These are phyloP conservation scores for Paulownia fortunei DNA, from an alignment of 257 asterid genomes.

Conservation along the genomic window DNA sequence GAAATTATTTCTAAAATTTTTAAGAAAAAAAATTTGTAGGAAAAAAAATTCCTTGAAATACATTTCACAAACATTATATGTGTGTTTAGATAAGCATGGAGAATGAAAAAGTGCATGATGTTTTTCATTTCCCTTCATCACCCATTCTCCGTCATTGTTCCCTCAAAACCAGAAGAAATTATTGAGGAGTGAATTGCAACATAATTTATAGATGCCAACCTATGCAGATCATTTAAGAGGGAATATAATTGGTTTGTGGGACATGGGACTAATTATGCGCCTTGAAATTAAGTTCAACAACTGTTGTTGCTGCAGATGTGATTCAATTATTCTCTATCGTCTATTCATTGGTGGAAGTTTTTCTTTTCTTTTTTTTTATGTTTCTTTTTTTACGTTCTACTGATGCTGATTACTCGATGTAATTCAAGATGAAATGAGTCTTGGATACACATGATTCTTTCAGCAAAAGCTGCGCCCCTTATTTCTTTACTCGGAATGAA, in stretches of 20 bases:
- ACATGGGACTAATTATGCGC: background rate
- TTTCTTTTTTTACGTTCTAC: no score
- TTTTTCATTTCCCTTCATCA: no score
- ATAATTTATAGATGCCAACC: background rate
- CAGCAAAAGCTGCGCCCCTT: no score
- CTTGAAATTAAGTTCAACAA: background rate
- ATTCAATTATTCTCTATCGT: background rate
- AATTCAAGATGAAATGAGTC: no score
- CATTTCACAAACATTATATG: background rate
- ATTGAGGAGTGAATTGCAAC: background rate
- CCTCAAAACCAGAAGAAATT: background rate
- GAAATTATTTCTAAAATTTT: no score
- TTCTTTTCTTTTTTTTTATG: no score
- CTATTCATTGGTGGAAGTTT: no score
- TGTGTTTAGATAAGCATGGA: background rate
- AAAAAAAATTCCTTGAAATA: conserved; percentile 1
- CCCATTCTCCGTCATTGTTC: background rate
- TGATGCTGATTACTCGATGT: no score
- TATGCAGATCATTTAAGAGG: background rate
- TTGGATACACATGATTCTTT: no score
- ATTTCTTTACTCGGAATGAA: no score
- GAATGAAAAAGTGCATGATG: background rate
- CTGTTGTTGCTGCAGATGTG: conserved; percentile 4
- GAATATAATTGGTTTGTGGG: background rate
- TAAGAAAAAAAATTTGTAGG: no score